Conservation (phyloP, 2,329 filamentous ascomycete species). For the Aspergillus sp. region DNA sequence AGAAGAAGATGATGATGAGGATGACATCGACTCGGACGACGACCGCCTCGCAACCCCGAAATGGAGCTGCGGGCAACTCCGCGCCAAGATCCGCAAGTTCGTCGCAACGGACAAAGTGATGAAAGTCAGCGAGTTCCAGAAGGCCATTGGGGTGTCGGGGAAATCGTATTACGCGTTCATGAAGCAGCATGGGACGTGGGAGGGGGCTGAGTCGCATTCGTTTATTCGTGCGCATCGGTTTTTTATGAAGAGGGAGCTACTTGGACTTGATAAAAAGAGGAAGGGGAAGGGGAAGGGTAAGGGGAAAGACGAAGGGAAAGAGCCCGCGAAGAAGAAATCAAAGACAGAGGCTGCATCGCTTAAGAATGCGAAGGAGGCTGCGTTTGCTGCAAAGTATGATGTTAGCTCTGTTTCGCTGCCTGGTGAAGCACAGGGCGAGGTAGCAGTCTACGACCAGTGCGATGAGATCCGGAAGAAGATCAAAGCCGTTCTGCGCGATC, state of each 20-base stretch:
- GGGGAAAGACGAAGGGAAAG: not conserved
- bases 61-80: slow-evolving; percentile 36
- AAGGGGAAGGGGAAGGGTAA: not conserved
- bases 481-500: slow-evolving; percentile 48
- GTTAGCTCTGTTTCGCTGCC: slow-evolving; percentile 46
- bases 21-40: slow-evolving; percentile 7
- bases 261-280: slow-evolving; percentile 42
- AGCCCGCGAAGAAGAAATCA: not conserved
- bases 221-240: slow-evolving; percentile 33
- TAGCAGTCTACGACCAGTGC: slow-evolving; percentile 58
- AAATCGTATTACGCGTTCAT: slow-evolving; percentile 49
- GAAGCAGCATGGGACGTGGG: slow-evolving; percentile 31
- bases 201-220: slow-evolving; percentile 28
- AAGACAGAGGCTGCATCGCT: not conserved
- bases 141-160: slow-evolving; percentile 37
- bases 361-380: slow-evolving; percentile 32
- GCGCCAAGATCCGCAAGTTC: slow-evolving; percentile 43
- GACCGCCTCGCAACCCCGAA: not conserved
- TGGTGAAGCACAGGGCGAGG: slow-evolving; percentile 48
- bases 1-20: not conserved
- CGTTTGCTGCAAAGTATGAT: slow-evolving; percentile 34
- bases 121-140: slow-evolving; percentile 46
- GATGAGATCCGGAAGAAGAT: slow-evolving; percentile 61
- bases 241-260: slow-evolving; percentile 54
- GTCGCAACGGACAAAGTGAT: slow-evolving; percentile 44